Base-by-base conservation (phyloP, 306 rosid genomes). In the Parietaria judaica region DNA sequence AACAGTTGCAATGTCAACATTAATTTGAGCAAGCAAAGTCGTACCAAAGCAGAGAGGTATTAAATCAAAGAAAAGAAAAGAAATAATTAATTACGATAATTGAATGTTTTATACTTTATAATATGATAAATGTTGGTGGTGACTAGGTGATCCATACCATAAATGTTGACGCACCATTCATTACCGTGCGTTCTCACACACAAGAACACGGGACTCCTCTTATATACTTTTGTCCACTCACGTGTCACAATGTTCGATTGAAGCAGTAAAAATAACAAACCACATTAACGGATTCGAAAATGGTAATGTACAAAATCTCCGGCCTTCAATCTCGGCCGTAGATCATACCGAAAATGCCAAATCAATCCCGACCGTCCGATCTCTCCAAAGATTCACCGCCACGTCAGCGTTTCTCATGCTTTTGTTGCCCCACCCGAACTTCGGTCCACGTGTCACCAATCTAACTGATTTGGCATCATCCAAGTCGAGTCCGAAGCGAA, bases 241-340 rank as follows among this genome's bases (percentile, higher is more conserved):
- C 49, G 9, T 9, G 15, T 4, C 2, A 11, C 11, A 2, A 7
- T 17, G 16, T 49, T 58, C n/a, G n/a, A n/a, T n/a, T 4, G 11
- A 43, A 45, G 38, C 39, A 44, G 65, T 44, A 48, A 44, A 60
- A 60, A 43, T 14, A 12, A 15, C 60, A 50, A 16, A 64, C 35
- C 55, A 58, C 14, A 58, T 58, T 44, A 58, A 36, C 41, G 48
- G 9, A 56, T 6, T 11, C 44, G 37, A 34, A 10, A 36, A 41
- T 35, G 13, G 3, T n/a, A 56, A 15, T 23, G 7, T 3, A 49
- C 60, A 31, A 58, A 35, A 59, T 50, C 56, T 35, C 69, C 57
- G 64, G 37, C 61, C 43, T 39, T 37, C 13, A 69, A 75, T 54
- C 64, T 54, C 60, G 54, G 46, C 72, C 75, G 68, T 70, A 59